Evolutionary conservation across 768 basidiomycete genomes (phyloP), one percentile per base, ranked within the genome.

Genomic region (Calocybe gangraenosa): DNA sequence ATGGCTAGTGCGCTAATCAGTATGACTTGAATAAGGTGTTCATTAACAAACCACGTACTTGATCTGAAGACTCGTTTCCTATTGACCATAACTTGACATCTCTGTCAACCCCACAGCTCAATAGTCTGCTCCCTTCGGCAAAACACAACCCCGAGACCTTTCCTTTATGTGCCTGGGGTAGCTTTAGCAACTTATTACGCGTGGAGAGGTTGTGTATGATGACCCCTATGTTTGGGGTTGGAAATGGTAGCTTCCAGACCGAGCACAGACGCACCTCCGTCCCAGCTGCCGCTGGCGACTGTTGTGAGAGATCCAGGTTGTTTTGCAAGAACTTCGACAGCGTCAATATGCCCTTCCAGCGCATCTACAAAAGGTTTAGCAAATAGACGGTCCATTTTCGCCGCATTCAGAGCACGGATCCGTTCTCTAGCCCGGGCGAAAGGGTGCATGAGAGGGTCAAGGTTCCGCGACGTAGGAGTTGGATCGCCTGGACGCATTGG

Each of bases 331-430:
- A 82, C 80, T 65, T 96, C 94, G n/a, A 97, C 84, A 14, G 92
- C 92, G 61, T 97, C 94, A 31, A 87, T 74, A 63, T 98, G 96
- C 1, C 96, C 96, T 49, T 96, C 94, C 39, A 99, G 62, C 42
- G 81, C 76, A 30, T 80, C 90, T 13, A 99, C 73, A 57, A 98
- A 98, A 0, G 96, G 96, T 57, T 96, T 97, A n/a, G 96, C 84
- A 60, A 98, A 97, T 69, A 99, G 91, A 47, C 90, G 74, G 41
- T 97, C 95, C 76, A 99, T 89, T 69, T 99, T 99, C 11, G 87
- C 87, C 2, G 96, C 96, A 51, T 93, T 95, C 37, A 97, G 62
- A 2, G 96, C 96, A 47, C 96, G 82, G 15, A 82, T 93, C 28
- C 95, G 89, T 68, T 99, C 96, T 41, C 96, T 72, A 3, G 92